Evolutionary conservation across 1,284 basidiomycete genomes (phyloP), one percentile per base, ranked within the genome.

Genomic region (Marasmius sp.): DNA sequence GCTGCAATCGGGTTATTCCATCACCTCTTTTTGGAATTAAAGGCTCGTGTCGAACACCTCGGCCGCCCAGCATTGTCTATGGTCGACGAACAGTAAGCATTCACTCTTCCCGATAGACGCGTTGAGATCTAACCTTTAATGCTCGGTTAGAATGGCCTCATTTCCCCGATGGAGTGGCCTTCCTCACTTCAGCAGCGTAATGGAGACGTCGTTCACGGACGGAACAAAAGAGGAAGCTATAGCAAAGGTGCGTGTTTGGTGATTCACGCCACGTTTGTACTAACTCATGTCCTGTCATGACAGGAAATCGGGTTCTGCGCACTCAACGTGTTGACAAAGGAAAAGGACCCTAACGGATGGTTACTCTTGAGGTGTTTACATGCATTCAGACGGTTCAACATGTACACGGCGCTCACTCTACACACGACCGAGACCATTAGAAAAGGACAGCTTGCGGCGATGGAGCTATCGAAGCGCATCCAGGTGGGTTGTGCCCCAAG

Each of bases 221-320:
- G 70, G 48, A 11, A n/a, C 18, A 20, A 50, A 50, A 9, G n/a
- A 50, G n/a, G 48, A 50, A 3, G 43, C 12, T 6, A 18, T 50
- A n/a, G 48, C 48, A 9, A 50, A 50, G 20, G 48, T 50, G 48
- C 3, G 41, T 43, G 20, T 33, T 50, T 1, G 20, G 2, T 14
- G 3, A 50, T 22, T 12, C 12, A 11, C 20, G 4, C 3, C 11
- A n/a, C 20, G 20, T 3, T 50, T 20, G 65, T 43, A 67, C 61
- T n/a, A 70, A 74, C 48, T 69, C 62, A 55, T 55, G 67, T 22
- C 68, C 72, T 61, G 58, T 73, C 4, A 53, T 70, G 7, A 73
- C 73, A 66, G 74, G 72, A 57, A 61, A 50, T 50, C 56, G 45
- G 43, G 38, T n/a, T 33, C 37, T 36, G 20, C 27, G 6, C 34